Conservation (phyloP, 768 basidiomycete species). For the Tricholoma terreum region DNA sequence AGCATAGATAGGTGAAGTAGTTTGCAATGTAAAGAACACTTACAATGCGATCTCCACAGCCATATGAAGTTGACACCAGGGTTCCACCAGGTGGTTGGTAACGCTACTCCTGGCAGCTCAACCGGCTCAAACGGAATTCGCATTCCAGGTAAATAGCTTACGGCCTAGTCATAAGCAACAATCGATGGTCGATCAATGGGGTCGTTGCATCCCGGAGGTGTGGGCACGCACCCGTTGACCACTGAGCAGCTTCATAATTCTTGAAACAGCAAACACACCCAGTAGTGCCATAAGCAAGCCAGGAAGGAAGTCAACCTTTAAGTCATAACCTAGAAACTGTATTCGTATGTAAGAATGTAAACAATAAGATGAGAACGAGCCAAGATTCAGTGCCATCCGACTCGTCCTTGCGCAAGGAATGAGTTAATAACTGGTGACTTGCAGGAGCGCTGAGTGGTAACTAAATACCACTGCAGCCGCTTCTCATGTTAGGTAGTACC, state of each 20-base stretch:
- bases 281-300: slow-evolving; percentile 10
- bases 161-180: slow-evolving; percentile 20
- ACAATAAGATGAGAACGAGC: neutral
- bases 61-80: slow-evolving; percentile 35
- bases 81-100: slow-evolving; percentile 45
- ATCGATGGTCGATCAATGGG: neutral
- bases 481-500: too few species aligned
- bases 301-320: slow-evolving; percentile 4
- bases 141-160: slow-evolving; percentile 37
- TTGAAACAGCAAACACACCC: slow-evolving; percentile 28
- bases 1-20: neutral
- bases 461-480: too few species aligned
- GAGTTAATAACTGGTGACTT: too few species aligned
- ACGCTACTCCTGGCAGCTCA: slow-evolving; percentile 29
- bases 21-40: slow-evolving; percentile 9
- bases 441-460: too few species aligned
- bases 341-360: slow-evolving; percentile 2
- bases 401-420: too few species aligned
- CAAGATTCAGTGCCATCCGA: slow-evolving; percentile 1
- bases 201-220: neutral
- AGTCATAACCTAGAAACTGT: slow-evolving; percentile 12
- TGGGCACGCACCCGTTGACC: slow-evolving; percentile 28
- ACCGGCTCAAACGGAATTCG: slow-evolving; percentile 41
- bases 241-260: slow-evolving; percentile 26
- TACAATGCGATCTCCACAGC: slow-evolving; percentile 33